Evolutionary conservation across 257 asterid genomes (phyloP).

Genomic region (Perilla frutescens): DNA sequence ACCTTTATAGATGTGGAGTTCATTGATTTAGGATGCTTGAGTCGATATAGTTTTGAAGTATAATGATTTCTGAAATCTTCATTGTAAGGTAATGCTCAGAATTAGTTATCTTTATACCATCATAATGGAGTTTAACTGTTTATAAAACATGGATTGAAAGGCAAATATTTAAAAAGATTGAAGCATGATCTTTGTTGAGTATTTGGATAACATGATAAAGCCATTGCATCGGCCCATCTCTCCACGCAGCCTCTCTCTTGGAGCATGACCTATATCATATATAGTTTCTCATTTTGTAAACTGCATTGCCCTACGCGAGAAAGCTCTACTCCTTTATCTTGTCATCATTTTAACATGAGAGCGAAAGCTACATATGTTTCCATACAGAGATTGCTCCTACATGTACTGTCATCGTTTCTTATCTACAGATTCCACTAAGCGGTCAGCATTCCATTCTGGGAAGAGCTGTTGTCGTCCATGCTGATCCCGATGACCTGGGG

Average conservation of each 20-base stretch:
- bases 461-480: conserved; percentile 94
- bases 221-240: not conserved
- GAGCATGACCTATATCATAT: not conserved
- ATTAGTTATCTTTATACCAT: no score
- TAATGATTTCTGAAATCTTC: not conserved
- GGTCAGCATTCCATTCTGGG: conserved; percentile 88
- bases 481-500: conserved; percentile 96
- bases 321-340: not conserved
- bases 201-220: no score
- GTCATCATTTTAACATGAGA: conserved; percentile 1
- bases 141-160: no score
- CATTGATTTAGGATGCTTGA: not conserved
- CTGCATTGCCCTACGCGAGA: not conserved
- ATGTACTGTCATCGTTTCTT: conserved; percentile 11
- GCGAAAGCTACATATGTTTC: not conserved
- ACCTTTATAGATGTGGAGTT: conserved; percentile 1
- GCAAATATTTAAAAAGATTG: no score
- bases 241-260: not conserved
- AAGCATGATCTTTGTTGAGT: no score
- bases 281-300: not conserved
- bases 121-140: no score
- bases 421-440: conserved; percentile 66
- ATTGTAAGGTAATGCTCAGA: not conserved
- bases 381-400: conserved; percentile 12
- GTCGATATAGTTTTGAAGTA: no score